Evolutionary conservation across 805 yeast genomes (phyloP).

Genomic region (Sugiyamaella qingdaonensis): DNA sequence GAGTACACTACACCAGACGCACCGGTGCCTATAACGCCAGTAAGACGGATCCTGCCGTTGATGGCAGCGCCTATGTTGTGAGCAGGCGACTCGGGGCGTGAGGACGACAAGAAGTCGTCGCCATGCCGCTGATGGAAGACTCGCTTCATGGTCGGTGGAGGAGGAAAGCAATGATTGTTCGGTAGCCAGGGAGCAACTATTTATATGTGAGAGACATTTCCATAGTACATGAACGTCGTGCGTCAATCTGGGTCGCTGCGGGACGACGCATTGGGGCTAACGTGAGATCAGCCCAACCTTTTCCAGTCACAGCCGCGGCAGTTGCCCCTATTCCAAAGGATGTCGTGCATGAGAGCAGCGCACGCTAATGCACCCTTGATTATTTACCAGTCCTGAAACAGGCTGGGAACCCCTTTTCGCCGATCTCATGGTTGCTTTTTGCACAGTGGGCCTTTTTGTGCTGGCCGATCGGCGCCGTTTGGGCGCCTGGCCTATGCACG

Average conservation of each 20-base stretch:
- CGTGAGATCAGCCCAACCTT: not conserved
- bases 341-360: not conserved
- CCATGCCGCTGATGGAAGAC: too few species aligned
- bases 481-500: not conserved
- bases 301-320: not conserved
- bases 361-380: not conserved
- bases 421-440: not conserved
- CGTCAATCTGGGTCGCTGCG: not conserved
- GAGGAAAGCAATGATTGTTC: too few species aligned
- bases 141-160: too few species aligned
- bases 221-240: not conserved
- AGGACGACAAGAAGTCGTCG: too few species aligned
- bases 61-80: constrained; percentile 19
- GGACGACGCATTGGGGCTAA: constrained; percentile 2
- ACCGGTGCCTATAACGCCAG: constrained; percentile 64
- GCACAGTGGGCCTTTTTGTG: not conserved
- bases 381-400: constrained; percentile 1
- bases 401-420: not conserved
- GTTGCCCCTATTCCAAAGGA: not conserved
- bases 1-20: constrained; percentile 79
- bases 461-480: not conserved
- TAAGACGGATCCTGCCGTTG: constrained; percentile 16
- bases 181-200: too few species aligned
- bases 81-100: not conserved
- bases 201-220: not conserved